A percentile compares a stretch with the other conserved stretches of the same genome.
Conservation (phyloP, 2,329 filamentous ascomycete genomes). For the Plectosphaerella cucumerina region DNA sequence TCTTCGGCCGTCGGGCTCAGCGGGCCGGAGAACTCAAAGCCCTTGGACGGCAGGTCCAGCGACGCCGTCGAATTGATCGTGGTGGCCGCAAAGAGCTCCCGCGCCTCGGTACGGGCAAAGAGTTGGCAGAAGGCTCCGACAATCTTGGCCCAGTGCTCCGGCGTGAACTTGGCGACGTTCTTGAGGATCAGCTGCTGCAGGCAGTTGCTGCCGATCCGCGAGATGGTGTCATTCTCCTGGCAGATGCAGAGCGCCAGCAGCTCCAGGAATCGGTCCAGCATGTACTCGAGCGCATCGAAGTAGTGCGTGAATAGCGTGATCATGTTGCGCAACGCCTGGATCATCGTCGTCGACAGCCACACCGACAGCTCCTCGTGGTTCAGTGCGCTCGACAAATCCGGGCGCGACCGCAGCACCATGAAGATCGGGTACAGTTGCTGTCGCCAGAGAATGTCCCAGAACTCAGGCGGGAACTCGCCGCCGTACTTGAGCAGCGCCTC, state of each 20-base stretch:
- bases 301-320: slow-evolving; percentile 99
- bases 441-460: slow-evolving; percentile 98
- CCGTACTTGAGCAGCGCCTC: slow-evolving; percentile 88
- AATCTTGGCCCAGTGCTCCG: slow-evolving; percentile 88
- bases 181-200: slow-evolving; percentile 94
- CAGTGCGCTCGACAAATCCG: slow-evolving; percentile 91
- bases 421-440: slow-evolving; percentile 98
- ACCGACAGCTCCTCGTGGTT: slow-evolving; percentile 97
- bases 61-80: slow-evolving; percentile 50
- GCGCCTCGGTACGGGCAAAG: slow-evolving; percentile 90
- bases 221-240: slow-evolving; percentile 98
- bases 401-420: slow-evolving; percentile 92
- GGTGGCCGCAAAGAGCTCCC: slow-evolving; percentile 88
- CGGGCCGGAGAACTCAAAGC: slow-evolving; percentile 43
- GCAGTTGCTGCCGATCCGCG: slow-evolving; percentile 96
- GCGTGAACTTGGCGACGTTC: slow-evolving; percentile 87
- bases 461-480: slow-evolving; percentile 84
- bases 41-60: slow-evolving; percentile 48
- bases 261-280: slow-evolving; percentile 96
- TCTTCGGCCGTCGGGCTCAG: slow-evolving; percentile 36
- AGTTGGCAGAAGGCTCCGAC: slow-evolving; percentile 94
- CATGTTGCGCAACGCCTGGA: slow-evolving; percentile 96
- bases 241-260: slow-evolving; percentile 94
- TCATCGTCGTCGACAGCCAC: slow-evolving; percentile 99
- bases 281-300: slow-evolving; percentile 92